Base-by-base conservation (phyloP, 179 eudicot species). In the Beta corolliflora region DNA sequence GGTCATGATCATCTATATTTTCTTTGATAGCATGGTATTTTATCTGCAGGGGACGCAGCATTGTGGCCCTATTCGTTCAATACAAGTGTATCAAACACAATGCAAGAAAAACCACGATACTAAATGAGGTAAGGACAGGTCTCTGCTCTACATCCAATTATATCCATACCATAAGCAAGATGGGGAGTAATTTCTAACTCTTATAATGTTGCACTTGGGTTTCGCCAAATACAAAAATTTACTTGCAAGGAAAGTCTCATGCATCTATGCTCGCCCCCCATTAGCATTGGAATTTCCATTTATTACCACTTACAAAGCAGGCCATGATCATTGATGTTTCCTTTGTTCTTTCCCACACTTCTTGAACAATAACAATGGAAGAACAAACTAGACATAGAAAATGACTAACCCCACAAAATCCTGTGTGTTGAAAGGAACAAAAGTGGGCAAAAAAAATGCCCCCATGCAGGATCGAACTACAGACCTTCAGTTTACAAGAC, bases 381-480 rank as follows among this genome's bases (percentile, higher is more conserved):
- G 41, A 36, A 2, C 41, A 36, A 36, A 36, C 41, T 1, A 36
- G 41, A 36, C 41, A 36, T 36, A 36, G 41, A 36, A 36, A 36
- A 36, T 36, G 41, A 36, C 41, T 36, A 36, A 36, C 52, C 6
- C 6, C 9, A 1, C 52, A 48, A 48, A 48, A 48, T 4, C 52
- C 52, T 48, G 52, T 48, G 52, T 48, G 9, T 0, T 25, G 52
- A 48, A 65, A 11, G 2, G 29, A 7, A 29, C 3, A 11, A 70
- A 70, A 25, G 25, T 21, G 0, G 2, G 2, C 50, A 25, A 53
- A 19, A 11, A 25, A 25, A 36, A 36, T 93, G 99, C 99, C 99
- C 95, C 88, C 97, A 95, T 85, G 98, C 99, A 90, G 99, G 99
- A 95, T 95, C 97, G 97, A 95, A 92, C 98, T 93, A 89, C 98